phyloP scores from a whole-genome alignment of 257 asterid species.

The Paraleonurus japonicus region DNA sequence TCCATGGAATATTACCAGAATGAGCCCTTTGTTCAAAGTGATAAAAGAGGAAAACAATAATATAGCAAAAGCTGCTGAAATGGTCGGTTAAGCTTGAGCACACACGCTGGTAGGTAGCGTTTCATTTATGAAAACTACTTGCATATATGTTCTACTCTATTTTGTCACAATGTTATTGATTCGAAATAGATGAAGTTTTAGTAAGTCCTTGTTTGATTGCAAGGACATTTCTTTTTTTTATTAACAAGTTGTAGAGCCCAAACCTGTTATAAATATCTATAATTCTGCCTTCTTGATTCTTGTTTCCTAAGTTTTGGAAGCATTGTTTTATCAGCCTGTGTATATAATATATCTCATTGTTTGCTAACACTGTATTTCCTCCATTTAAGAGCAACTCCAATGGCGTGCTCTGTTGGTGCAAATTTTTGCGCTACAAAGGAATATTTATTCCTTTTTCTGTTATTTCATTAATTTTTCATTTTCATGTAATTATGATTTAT shows the following conservation, averaged over 20 bases:
- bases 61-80: slow-evolving; percentile 59
- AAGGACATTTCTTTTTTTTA: slow-evolving; percentile 2
- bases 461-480: background rate
- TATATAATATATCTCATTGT: background rate
- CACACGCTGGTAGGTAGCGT: slow-evolving; percentile 59
- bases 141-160: slow-evolving; percentile 11
- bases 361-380: background rate
- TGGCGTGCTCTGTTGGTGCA: background rate
- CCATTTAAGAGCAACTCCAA: background rate
- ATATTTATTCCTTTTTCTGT: background rate
- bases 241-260: background rate
- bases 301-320: background rate
- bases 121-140: slow-evolving; percentile 30
- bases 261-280: slow-evolving; percentile 3
- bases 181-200: background rate
- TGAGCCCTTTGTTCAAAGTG: slow-evolving; percentile 63
- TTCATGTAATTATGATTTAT: background rate
- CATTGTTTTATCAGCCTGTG: background rate
- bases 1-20: slow-evolving; percentile 73
- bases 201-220: slow-evolving; percentile 13
- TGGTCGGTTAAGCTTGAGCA: slow-evolving; percentile 52
- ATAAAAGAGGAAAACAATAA: slow-evolving; percentile 51
- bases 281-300: background rate
- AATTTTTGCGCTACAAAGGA: background rate
- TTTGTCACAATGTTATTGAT: slow-evolving; percentile 12